Evolutionary conservation across 148 eudicot genomes (phyloP).

Genomic region (Diospyros lotus): DNA sequence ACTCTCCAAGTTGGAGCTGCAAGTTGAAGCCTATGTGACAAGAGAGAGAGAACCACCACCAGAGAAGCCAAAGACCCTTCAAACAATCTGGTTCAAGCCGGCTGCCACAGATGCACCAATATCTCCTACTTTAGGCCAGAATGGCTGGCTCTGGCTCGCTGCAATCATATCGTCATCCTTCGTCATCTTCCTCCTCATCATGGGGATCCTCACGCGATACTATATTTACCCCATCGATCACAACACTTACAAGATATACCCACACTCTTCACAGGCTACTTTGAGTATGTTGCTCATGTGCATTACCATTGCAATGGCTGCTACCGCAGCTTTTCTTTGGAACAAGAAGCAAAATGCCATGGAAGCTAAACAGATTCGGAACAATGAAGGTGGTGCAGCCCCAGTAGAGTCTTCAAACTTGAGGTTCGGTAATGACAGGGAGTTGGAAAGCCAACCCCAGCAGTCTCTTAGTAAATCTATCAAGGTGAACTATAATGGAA

Average conservation of each 20-base stretch:
- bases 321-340: constrained; percentile 40
- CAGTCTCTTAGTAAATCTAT: constrained; percentile 41
- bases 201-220: constrained; percentile 56
- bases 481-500: constrained; percentile 60
- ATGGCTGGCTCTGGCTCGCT: constrained; percentile 69
- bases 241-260: constrained; percentile 36
- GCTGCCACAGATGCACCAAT: constrained; percentile 33
- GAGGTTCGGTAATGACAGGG: constrained; percentile 45
- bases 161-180: constrained; percentile 63
- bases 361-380: constrained; percentile 36
- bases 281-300: constrained; percentile 43
- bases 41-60: constrained; percentile 33
- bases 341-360: constrained; percentile 41
- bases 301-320: constrained; percentile 26
- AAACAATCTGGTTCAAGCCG: constrained; percentile 47
- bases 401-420: constrained; percentile 37
- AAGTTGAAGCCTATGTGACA: constrained; percentile 71
- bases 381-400: constrained; percentile 35
- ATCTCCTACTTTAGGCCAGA: constrained; percentile 44
- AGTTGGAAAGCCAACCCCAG: constrained; percentile 68
- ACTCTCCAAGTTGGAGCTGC: constrained; percentile 34
- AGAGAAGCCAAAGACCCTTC: constrained; percentile 24
- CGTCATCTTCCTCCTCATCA: constrained; percentile 43
- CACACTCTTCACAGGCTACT: constrained; percentile 23
- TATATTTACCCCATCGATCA: constrained; percentile 70